phyloP scores from a whole-genome alignment of 192 early-diverging fungal species.

The Allomyces macrogynus region DNA sequence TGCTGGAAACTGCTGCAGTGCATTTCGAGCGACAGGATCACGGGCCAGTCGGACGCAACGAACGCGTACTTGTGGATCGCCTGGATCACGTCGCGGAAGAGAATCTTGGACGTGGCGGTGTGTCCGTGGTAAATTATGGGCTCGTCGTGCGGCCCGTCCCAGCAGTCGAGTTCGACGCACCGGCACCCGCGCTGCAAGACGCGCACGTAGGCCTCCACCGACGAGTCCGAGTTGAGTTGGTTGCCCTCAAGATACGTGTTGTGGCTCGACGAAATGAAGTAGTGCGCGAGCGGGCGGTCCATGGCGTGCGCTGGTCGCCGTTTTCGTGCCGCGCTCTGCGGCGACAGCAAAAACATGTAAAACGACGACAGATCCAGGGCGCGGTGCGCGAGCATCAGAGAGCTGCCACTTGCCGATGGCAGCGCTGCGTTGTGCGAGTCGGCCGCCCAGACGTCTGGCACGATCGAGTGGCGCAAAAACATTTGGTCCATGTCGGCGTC shows the following conservation, averaged over 20 bases:
- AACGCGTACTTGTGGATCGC: constrained; percentile 75
- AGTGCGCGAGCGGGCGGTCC: constrained; percentile 47
- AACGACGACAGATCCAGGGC: constrained; percentile 29
- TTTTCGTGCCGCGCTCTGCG: constrained; percentile 31
- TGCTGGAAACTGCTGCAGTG: constrained; percentile 62
- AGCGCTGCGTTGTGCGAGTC: too few relatives aligned
- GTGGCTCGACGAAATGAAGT: constrained; percentile 72
- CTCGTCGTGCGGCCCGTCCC: constrained; percentile 58
- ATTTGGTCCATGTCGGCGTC: background rate
- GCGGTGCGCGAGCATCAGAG: constrained; percentile 11
- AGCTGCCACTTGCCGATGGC: background rate
- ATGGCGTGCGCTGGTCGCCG: constrained; percentile 38
- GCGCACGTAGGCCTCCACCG: constrained; percentile 71
- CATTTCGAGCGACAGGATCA: constrained; percentile 66
- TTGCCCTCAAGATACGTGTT: constrained; percentile 78
- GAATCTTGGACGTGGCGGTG: constrained; percentile 57
- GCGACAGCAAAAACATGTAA: constrained; percentile 38
- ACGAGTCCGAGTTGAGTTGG: constrained; percentile 55
- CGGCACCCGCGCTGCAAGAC: constrained; percentile 68
- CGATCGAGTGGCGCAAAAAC: too few relatives aligned
- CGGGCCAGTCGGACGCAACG: constrained; percentile 53
- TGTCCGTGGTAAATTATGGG: constrained; percentile 68
- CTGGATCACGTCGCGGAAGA: constrained; percentile 62
- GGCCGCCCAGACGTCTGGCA: too few relatives aligned
- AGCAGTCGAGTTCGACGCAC: constrained; percentile 83